Evolutionary conservation across 345 rosid species (phyloP).

Genomic region (Eutrema japonicum): DNA sequence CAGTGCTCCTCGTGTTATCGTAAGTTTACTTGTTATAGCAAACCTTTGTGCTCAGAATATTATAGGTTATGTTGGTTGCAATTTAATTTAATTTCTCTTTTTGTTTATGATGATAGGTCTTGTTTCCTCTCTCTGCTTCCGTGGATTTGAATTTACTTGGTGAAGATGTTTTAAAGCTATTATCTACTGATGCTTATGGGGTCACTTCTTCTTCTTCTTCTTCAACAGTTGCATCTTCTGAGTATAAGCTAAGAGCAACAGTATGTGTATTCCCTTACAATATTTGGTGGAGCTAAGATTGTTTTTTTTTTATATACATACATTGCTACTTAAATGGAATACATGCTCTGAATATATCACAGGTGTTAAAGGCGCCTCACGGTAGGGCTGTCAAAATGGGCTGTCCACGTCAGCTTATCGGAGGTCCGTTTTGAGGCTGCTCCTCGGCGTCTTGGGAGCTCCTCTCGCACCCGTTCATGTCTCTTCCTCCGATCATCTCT

Average conservation of each 20-base stretch:
- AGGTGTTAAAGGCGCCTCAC: conserved; percentile 85
- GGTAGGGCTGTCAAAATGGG: too few relatives aligned
- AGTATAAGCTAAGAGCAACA: conserved; percentile 71
- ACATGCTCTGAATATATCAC: conserved; percentile 13
- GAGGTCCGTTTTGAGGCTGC: conserved; percentile 79
- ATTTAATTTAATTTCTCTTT: not conserved
- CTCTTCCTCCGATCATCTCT: conserved; percentile 54
- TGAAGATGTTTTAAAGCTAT: conserved; percentile 57
- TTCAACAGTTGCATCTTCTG: conserved; percentile 67
- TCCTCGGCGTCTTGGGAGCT: conserved; percentile 89
- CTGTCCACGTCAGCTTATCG: too few relatives aligned
- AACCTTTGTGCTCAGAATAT: not conserved
- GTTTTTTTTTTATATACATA: not conserved
- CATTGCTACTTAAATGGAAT: not conserved
- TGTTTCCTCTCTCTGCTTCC: conserved; percentile 76
- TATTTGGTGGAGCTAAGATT: conserved; percentile 1
- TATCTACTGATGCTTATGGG: conserved; percentile 52
- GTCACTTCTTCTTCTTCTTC: conserved; percentile 35
- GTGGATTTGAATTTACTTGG: conserved; percentile 62
- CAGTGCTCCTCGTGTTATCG: conserved; percentile 74
- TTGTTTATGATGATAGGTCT: conserved; percentile 55
- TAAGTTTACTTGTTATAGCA: conserved; percentile 45
- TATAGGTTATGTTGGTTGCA: not conserved
- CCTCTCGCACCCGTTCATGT: conserved; percentile 89
- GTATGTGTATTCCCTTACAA: conserved; percentile 48